Base-by-base conservation (phyloP, 2,329 filamentous ascomycete species). In the Gnomoniopsis smithogilvyi region DNA sequence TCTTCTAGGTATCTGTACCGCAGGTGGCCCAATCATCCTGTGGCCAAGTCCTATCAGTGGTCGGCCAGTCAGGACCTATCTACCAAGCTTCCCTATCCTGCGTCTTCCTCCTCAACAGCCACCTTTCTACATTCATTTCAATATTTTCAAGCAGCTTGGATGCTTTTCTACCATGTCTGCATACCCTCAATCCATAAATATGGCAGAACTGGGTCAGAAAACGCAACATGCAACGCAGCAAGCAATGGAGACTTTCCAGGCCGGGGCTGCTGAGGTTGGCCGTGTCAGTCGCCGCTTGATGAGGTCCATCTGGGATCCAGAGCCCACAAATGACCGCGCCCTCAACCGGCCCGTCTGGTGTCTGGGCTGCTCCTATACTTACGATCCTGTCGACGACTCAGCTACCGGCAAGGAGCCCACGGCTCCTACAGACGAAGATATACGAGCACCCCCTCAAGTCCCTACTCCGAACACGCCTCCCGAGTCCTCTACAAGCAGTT, bases 221-320 rank as follows among this genome's bases (percentile, higher is more conserved):
- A 60, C 60, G 17, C 60, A 62, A 41, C 52, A 57, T 59, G 63
- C 49, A 58, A 63, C 59, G 58, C 55, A 41, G 54, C 62, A 67
- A 64, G 67, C 65, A 26, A 72, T 75, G 70, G 72, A 75, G 58
- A 67, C 66, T 26, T 70, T 72, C 15, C 73, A 80, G 63, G 76
- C 78, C 38, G 67, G 68, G 19, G 66, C 68, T 19, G 69, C 67
- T 38, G 71, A 72, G 53, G 86, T 96, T 61, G 85, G 90, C 66
- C 88, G 90, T 66, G 81, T 81, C 62, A 86, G 88, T 70, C 90
- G 91, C 74, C 89, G 90, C 64, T 86, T 97, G 67, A 88, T 97
- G 61, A 90, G 94, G 75, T 92, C 91, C 76, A 88, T 98, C 69
- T 96, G 92, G 89, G 93, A 97, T 67, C 92, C 92, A 0, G 87